Base-by-base conservation (phyloP, 2,329 filamentous ascomycete species). In the Ceratocystis alfenasii region DNA sequence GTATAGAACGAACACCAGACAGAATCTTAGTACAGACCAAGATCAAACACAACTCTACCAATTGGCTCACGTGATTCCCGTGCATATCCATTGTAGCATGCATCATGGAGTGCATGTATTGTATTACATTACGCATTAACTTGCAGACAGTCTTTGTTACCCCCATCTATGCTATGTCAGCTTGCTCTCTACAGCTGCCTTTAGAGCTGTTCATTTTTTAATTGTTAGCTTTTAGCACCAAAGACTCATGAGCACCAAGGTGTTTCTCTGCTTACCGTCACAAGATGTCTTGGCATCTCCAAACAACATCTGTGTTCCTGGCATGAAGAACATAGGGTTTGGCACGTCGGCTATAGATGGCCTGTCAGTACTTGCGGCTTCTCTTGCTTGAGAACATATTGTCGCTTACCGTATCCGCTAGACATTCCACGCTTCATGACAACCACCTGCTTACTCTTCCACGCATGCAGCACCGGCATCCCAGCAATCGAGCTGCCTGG, bases 291-390 rank as follows among this genome's bases (percentile, higher is more conserved):
- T 93, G 22, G 91, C 91, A 77, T 96, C 91, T 30, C 91, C 90
- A 76, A 96, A 95, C 67, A 96, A 75, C 91, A 95, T 96, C 77
- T 87, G 89, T 1, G 90, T 91, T 63, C 87, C 87, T 2, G 88
- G 87, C 88, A 92, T 93, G 76, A 87, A 94, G 75, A 95, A 94
- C 89, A 96, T 92, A 0, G 91, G 90, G 73, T 96, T 96, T 10
- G 88, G 88, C 8, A 96, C 89, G 76, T 96, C 90, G 22, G 91
- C 88, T 88, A 70, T 46, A 36, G 28, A 12, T 41, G 36, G 1
- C 30, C 15, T 20, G 68, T 72, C 69, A 72, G 72, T 63, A 41
- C 30, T 64, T 41, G 7, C 20, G 17, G 7, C 41, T 15, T 41
- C 10, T 12, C 15, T 25, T 7, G 10, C 41, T 6, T n/a, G 28